Evolutionary conservation across 768 basidiomycete genomes (phyloP), one percentile per base, ranked within the genome.

Genomic region (Mycena sanguinolenta): DNA sequence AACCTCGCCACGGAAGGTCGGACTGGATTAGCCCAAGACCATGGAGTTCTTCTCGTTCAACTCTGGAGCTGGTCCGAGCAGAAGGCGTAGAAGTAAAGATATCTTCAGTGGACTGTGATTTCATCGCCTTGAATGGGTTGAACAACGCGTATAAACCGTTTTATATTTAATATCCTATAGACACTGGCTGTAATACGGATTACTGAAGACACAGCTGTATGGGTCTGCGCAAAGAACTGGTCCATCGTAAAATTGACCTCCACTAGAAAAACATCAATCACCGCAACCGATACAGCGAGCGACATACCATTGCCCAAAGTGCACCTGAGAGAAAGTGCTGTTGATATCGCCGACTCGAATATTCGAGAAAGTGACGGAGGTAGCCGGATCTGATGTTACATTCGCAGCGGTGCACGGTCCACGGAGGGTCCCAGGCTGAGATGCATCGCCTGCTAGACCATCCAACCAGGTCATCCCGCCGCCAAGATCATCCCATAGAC

Each of bases 391-490:
- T 17, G 79, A 60, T 72, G 77, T 78, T 74, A 82, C 78, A 55
- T 78, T 69, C 21, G 77, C 70, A 55, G 82, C 79, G 25, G 82
- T 71, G 76, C 82, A 83, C 38, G 79, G 75, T 55, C 82, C 83
- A 67, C 82, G 82, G 19, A 77, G 70, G 58, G 80, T 76, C 69
- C 82, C 82, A 58, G 68, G 71, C 36, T 59, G 23, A 62, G 75
- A 74, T 58, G 77, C 74, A 72, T 70, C 74, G n/a, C 50, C 39
- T 54, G 16, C 60, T 9, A 58, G 53, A 65, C 77, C 71, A 74
- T 82, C 82, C 73, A 83, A 78, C 75, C 82, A 83, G 54, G 79
- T 76, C 82, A 83, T 83, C 58, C 77, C 74, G 57, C 75, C 81
- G 49, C 75, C 77, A 70, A 82, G 73, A 77, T 84, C 82, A 73